Evolutionary conservation across 2,329 filamentous ascomycete species (phyloP), one percentile per base, ranked within the genome.

Genomic region (Zalaria sp.): DNA sequence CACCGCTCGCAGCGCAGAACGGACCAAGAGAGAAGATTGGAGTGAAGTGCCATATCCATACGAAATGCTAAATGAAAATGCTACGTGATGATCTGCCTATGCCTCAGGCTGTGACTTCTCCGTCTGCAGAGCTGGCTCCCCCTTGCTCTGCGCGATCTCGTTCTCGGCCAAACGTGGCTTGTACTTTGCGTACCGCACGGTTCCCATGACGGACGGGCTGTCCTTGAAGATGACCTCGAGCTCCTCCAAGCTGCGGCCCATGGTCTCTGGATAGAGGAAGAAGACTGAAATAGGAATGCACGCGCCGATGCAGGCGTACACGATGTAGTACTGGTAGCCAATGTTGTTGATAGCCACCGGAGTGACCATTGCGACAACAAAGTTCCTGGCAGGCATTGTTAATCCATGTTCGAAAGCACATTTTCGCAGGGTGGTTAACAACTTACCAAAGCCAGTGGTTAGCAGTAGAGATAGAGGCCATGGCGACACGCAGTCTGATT

Each of bases 391-490:
- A 2, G 18, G 57, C 61, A 65, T 2, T 18, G 18, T 18, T 18
- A 18, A 2, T 18, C 18, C 18, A 2, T 18, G 18, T 18, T 18
- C 18, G 2, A 18, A 18, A 2, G 18, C 2, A 2, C 18, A 18
- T 18, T 18, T 18, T 18, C 18, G n/a, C n/a, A 18, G 18, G 2
- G 18, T 34, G 31, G n/a, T 3, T 2, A 18, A 37, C 3, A 25
- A 56, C 56, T 46, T 53, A 60, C 64, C 64, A 69, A 25, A 71
- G 59, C 69, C 69, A 72, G 47, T 70, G 67, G 48, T 68, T 71
- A 0, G 68, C 72, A 0, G 72, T 76, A 0, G 68, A 71, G 34
- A 77, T 69, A 29, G 68, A 67, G 2, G 69, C 68, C 65, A 77
- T 75, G 18, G 69, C 65, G 45, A 72, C 68, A 18, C 71, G 61